phyloP scores from a whole-genome alignment of 352 stramenopile species.

The Globisporangium okanoganense region DNA sequence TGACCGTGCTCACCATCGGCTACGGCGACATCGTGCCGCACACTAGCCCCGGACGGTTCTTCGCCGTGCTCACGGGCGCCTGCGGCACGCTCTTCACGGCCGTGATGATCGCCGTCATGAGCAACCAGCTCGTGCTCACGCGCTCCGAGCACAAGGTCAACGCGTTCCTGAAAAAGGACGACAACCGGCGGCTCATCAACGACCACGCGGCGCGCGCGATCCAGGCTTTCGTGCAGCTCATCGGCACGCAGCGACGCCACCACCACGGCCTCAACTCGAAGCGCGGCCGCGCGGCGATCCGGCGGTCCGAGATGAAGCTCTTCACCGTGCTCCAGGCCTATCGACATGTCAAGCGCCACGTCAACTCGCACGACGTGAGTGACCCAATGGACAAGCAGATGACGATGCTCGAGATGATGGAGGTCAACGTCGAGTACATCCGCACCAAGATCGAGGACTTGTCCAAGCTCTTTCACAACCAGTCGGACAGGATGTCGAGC shows the following conservation, averaged over 20 bases:
- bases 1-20: slow-evolving; percentile 72
- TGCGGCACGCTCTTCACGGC: slow-evolving; percentile 56
- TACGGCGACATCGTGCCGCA: slow-evolving; percentile 64
- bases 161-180: slow-evolving; percentile 71
- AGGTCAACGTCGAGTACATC: slow-evolving; percentile 82
- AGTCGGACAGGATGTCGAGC: slow-evolving; percentile 20
- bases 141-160: slow-evolving; percentile 81
- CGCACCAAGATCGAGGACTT: slow-evolving; percentile 76
- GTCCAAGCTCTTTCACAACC: slow-evolving; percentile 38
- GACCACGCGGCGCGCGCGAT: slow-evolving; percentile 57
- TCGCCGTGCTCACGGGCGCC: slow-evolving; percentile 46
- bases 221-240: slow-evolving; percentile 59
- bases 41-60: slow-evolving; percentile 40
- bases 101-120: slow-evolving; percentile 77
- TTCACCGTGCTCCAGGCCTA: slow-evolving; percentile 56
- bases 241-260: slow-evolving; percentile 35
- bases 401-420: slow-evolving; percentile 86
- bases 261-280: slow-evolving; percentile 16
- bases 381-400: slow-evolving; percentile 81
- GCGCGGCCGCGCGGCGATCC: slow-evolving; percentile 3
- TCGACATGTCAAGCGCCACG: slow-evolving; percentile 47
- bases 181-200: slow-evolving; percentile 54
- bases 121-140: slow-evolving; percentile 65
- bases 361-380: slow-evolving; percentile 64
- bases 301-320: slow-evolving; percentile 48